These are phyloP conservation scores for Exophiala alcalophila DNA, from an alignment of 2,329 filamentous ascomycete species.

Conservation along the genomic window DNA sequence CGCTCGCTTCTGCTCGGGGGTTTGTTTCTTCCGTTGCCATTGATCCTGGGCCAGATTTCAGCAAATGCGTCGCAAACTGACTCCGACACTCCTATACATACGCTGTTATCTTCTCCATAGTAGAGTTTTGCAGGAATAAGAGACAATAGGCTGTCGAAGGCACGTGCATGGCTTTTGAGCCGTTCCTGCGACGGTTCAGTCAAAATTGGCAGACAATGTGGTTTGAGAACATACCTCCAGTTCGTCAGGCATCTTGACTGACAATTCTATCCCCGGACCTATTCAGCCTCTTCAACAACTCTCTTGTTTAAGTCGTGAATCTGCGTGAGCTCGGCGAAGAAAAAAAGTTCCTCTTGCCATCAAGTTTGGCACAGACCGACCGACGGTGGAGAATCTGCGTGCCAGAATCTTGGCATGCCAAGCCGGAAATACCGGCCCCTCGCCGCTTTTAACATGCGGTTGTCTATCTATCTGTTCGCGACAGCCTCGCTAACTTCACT, in stretches of 20 bases:
- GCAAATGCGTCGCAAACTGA: constrained; percentile 13
- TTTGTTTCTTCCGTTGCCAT: constrained; percentile 94
- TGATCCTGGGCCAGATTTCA: constrained; percentile 66
- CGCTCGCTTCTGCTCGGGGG: constrained; percentile 78
- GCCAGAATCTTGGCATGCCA: no score
- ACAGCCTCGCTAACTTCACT: no score
- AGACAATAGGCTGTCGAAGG: constrained; percentile 82
- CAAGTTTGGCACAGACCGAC: no score
- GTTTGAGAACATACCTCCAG: constrained; percentile 22
- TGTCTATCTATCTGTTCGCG: no score
- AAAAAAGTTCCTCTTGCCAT: no score
- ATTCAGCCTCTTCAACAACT: no score
- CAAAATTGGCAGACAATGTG: constrained; percentile 3
- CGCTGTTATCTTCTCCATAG: constrained; percentile 79
- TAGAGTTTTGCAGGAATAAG: constrained; percentile 88
- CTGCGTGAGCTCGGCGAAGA: no score
- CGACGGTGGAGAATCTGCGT: no score
- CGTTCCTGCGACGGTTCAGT: constrained; percentile 42
- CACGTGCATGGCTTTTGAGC: constrained; percentile 59
- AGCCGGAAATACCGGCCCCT: no score
- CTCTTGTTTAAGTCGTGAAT: no score
- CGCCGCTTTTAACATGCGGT: no score
- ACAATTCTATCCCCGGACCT: no score
- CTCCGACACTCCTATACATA: constrained; percentile 49
- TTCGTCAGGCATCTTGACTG: constrained; percentile 24